phyloP scores from a whole-genome alignment of 202 grass and related monocot species.

The Eragrostis tef region DNA sequence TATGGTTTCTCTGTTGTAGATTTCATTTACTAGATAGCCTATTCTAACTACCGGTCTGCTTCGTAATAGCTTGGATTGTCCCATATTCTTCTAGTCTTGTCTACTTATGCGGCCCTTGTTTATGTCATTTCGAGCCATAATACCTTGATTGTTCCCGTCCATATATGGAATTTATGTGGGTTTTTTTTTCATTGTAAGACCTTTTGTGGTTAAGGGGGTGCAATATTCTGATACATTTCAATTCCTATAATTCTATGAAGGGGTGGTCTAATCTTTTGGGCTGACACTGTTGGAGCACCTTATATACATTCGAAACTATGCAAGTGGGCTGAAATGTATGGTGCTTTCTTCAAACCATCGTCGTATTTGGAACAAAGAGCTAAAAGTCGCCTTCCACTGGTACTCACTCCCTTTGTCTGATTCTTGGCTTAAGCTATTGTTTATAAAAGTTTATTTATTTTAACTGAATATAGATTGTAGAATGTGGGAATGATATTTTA shows the following conservation, averaged over 20 bases:
- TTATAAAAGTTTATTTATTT: background rate
- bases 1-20: background rate
- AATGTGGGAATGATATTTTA: background rate
- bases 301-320: constrained; percentile 79
- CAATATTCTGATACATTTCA: constrained; percentile 28
- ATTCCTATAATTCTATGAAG: constrained; percentile 55
- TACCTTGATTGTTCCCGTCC: background rate
- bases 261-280: constrained; percentile 96
- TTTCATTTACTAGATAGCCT: too few relatives aligned
- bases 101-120: too few relatives aligned
- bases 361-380: constrained; percentile 87
- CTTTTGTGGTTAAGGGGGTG: background rate
- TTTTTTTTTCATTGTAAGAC: constrained; percentile 1
- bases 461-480: background rate
- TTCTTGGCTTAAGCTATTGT: too few relatives aligned
- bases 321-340: constrained; percentile 75
- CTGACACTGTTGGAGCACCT: constrained; percentile 76
- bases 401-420: constrained; percentile 25
- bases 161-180: too few relatives aligned
- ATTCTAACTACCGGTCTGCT: too few relatives aligned
- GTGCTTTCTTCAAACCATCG: constrained; percentile 80
- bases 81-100: too few relatives aligned
- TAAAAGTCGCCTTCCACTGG: constrained; percentile 67
- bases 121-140: too few relatives aligned
- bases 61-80: too few relatives aligned